Evolutionary conservation across 306 rosid species (phyloP).

Genomic region (Fragaria ananassa): DNA sequence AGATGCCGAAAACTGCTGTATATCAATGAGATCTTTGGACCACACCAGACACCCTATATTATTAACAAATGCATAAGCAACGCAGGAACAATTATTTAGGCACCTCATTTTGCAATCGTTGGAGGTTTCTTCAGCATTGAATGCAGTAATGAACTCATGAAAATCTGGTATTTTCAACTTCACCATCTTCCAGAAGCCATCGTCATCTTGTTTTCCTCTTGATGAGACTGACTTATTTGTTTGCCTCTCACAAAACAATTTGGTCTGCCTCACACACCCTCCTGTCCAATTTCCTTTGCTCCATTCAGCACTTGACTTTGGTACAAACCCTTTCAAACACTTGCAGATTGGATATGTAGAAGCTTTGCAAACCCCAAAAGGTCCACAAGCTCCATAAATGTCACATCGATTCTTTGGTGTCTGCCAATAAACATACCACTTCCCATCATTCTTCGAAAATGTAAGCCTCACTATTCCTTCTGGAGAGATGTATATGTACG

Average conservation of each 20-base stretch:
- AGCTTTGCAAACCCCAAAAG: slow-evolving; percentile 18
- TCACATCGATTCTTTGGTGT: slow-evolving; percentile 4
- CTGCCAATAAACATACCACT: background rate
- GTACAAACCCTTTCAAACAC: slow-evolving; percentile 24
- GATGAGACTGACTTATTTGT: background rate
- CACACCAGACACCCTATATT: slow-evolving; percentile 31
- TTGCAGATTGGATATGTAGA: background rate
- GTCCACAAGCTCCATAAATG: slow-evolving; percentile 19
- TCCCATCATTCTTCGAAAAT: background rate
- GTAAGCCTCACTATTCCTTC: slow-evolving; percentile 17
- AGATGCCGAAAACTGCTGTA: background rate
- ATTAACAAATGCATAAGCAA: slow-evolving; percentile 20
- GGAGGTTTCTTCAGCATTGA: background rate
- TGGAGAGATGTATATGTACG: slow-evolving; percentile 19
- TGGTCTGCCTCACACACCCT: slow-evolving; percentile 15
- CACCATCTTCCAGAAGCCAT: slow-evolving; percentile 8
- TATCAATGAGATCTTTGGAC: slow-evolving; percentile 26
- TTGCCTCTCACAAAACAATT: slow-evolving; percentile 17
- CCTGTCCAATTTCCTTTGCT: slow-evolving; percentile 19
- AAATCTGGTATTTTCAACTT: slow-evolving; percentile 21
- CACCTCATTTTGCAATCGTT: slow-evolving; percentile 21
- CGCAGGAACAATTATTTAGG: slow-evolving; percentile 35
- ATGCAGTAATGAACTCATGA: background rate
- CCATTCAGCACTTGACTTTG: slow-evolving; percentile 16
- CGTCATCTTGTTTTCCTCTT: background rate